These are phyloP conservation scores for Talaromyces nanjingensis DNA, from an alignment of 495 filamentous ascomycete species.

Conservation along the genomic window DNA sequence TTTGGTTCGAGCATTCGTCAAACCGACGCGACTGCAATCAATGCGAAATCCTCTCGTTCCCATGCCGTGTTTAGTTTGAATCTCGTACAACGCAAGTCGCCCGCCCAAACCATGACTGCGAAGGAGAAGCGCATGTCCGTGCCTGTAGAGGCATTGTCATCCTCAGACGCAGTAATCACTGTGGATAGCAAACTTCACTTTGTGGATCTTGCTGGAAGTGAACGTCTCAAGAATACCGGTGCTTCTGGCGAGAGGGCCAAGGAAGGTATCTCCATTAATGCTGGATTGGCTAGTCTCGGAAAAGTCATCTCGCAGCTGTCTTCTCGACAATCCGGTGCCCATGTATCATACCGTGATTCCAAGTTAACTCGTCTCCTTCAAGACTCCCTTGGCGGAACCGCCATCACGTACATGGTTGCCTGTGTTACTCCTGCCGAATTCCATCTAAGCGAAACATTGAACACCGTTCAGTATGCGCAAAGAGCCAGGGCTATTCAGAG, in stretches of 20 bases:
- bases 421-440: slow-evolving; percentile 97
- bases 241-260: slow-evolving; percentile 92
- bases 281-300: slow-evolving; percentile 86
- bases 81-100: slow-evolving; percentile 75
- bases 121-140: slow-evolving; percentile 86
- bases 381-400: slow-evolving; percentile 96
- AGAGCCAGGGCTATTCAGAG: slow-evolving; percentile 94
- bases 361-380: slow-evolving; percentile 92
- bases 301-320: slow-evolving; percentile 99
- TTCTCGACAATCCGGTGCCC: slow-evolving; percentile 75
- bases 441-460: slow-evolving; percentile 94
- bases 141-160: slow-evolving; percentile 73
- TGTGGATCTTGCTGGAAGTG: slow-evolving; percentile 95
- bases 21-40: slow-evolving; percentile 98
- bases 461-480: slow-evolving; percentile 95
- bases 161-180: slow-evolving; percentile 65
- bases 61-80: slow-evolving; percentile 97
- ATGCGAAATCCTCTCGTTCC: slow-evolving; percentile 96
- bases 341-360: slow-evolving; percentile 97
- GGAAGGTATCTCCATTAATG: slow-evolving; percentile 98
- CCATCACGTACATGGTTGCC: slow-evolving; percentile 99
- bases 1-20: slow-evolving; percentile 93
- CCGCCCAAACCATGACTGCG: slow-evolving; percentile 37
- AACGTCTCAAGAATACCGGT: slow-evolving; percentile 93
- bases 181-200: slow-evolving; percentile 99